Conservation (phyloP, 345 rosid genomes). For the Euclidium syriacum region DNA sequence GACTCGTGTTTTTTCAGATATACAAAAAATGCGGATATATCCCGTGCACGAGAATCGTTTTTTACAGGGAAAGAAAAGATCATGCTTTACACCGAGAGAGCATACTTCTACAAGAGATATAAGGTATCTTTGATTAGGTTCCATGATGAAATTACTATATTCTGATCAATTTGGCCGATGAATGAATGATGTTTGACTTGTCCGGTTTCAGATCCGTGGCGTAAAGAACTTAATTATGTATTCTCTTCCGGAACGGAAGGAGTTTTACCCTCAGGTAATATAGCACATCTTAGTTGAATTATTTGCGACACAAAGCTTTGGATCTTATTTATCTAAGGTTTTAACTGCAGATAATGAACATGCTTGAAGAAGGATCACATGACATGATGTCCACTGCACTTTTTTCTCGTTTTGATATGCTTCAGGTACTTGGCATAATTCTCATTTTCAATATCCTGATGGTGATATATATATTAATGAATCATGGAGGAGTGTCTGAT, state of each 20-base stretch:
- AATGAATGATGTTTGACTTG: neutral
- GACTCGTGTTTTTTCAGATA: slow-evolving; percentile 42
- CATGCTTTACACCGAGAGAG: slow-evolving; percentile 89
- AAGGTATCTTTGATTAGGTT: slow-evolving; percentile 42
- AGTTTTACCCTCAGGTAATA: slow-evolving; percentile 93
- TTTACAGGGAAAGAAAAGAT: slow-evolving; percentile 63
- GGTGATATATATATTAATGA: neutral
- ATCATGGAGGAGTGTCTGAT: neutral
- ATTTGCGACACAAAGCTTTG: neutral
- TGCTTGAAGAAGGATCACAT: slow-evolving; percentile 77
- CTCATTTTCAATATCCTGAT: neutral
- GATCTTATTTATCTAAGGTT: slow-evolving; percentile 1
- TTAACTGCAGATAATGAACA: slow-evolving; percentile 65
- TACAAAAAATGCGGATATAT: slow-evolving; percentile 61
- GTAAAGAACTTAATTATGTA: slow-evolving; percentile 70
- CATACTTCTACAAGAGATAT: slow-evolving; percentile 80
- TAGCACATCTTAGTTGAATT: slow-evolving; percentile 13
- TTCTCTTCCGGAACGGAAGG: slow-evolving; percentile 90
- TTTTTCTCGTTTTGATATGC: slow-evolving; percentile 64
- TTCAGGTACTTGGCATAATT: slow-evolving; percentile 45
- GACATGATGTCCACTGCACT: slow-evolving; percentile 70
- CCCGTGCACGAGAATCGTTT: slow-evolving; percentile 74
- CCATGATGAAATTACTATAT: neutral
- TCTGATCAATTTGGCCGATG: neutral
- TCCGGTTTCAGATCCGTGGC: slow-evolving; percentile 71